These are phyloP conservation scores for Aspergillus phoenicis DNA, from an alignment of 2,329 filamentous ascomycete genomes.

Conservation along the genomic window DNA sequence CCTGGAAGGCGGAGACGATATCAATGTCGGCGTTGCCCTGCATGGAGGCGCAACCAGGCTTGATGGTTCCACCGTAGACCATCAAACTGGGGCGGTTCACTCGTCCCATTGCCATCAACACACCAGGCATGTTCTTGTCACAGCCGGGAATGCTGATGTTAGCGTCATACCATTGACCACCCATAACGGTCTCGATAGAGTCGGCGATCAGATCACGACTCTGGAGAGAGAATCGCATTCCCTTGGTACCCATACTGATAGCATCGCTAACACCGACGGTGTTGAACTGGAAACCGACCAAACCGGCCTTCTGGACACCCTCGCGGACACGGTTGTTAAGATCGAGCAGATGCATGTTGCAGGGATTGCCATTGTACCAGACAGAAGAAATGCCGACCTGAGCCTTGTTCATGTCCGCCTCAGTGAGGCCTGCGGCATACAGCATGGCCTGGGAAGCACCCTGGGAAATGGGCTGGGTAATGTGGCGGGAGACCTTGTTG, in stretches of 20 bases:
- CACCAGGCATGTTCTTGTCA: slow-evolving; percentile 99
- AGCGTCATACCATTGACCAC: slow-evolving; percentile 97
- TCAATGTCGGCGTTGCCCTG: slow-evolving; percentile 78
- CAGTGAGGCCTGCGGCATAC: slow-evolving; percentile 86
- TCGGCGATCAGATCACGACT: slow-evolving; percentile 96
- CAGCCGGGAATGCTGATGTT: slow-evolving; percentile 97
- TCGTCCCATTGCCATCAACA: slow-evolving; percentile 89
- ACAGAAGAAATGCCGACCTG: slow-evolving; percentile 98
- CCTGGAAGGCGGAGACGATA: slow-evolving; percentile 96
- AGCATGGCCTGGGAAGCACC: slow-evolving; percentile 99
- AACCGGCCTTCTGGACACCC: slow-evolving; percentile 71
- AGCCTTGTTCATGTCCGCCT: slow-evolving; percentile 90
- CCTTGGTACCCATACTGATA: slow-evolving; percentile 96
- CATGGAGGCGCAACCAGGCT: slow-evolving; percentile 78
- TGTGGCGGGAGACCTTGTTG: slow-evolving; percentile 80
- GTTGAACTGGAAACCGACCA: slow-evolving; percentile 97
- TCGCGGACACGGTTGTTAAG: slow-evolving; percentile 77
- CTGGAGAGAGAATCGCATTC: slow-evolving; percentile 95
- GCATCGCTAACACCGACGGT: slow-evolving; percentile 96
- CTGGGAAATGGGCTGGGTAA: slow-evolving; percentile 97
- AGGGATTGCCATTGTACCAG: slow-evolving; percentile 97
- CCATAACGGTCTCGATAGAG: slow-evolving; percentile 98
- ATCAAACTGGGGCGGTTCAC: slow-evolving; percentile 94
- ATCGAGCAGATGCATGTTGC: slow-evolving; percentile 97
- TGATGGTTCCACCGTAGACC: slow-evolving; percentile 96